A percentile compares a stretch with the other conserved stretches of the same genome.
These are phyloP conservation scores for Diatrype stigma DNA, from an alignment of 2,329 filamentous ascomycete genomes.

Conservation along the genomic window DNA sequence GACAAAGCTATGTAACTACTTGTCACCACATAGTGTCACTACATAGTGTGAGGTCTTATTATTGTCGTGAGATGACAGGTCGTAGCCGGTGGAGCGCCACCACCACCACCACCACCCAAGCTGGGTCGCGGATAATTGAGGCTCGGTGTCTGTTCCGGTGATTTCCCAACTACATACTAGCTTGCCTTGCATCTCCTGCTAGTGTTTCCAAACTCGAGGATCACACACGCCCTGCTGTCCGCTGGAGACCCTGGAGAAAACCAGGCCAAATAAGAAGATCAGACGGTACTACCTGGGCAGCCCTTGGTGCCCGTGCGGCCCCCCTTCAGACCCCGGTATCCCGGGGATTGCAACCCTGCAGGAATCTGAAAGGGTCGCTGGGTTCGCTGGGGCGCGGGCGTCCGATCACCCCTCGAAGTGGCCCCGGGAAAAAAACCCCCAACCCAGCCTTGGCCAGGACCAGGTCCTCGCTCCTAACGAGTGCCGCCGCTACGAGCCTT, in stretches of 20 bases:
- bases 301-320: conserved; percentile 11
- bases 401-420: conserved; percentile 5
- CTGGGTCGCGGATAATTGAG: too few species aligned
- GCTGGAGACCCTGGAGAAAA: conserved; percentile 5
- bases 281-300: conserved; percentile 7
- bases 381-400: too few species aligned
- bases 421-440: conserved; percentile 5
- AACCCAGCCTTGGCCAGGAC: conserved; percentile 3
- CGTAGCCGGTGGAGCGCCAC: too few species aligned
- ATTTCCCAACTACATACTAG: neutral
- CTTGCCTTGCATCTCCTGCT: conserved; percentile 11
- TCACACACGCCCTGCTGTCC: conserved; percentile 20
- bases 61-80: too few species aligned
- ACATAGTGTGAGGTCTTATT: too few species aligned
- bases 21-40: too few species aligned
- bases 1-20: too few species aligned
- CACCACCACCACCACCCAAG: too few species aligned
- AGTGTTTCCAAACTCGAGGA: conserved; percentile 26
- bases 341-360: conserved; percentile 1
- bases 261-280: conserved; percentile 21
- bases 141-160: too few species aligned
- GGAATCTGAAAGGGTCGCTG: neutral
- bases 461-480: too few species aligned
- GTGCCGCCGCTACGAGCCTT: too few species aligned
- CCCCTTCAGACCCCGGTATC: conserved; percentile 18